Evolutionary conservation across 768 basidiomycete species (phyloP), one percentile per base, ranked within the genome.

Genomic region (Mrakia frigida): DNA sequence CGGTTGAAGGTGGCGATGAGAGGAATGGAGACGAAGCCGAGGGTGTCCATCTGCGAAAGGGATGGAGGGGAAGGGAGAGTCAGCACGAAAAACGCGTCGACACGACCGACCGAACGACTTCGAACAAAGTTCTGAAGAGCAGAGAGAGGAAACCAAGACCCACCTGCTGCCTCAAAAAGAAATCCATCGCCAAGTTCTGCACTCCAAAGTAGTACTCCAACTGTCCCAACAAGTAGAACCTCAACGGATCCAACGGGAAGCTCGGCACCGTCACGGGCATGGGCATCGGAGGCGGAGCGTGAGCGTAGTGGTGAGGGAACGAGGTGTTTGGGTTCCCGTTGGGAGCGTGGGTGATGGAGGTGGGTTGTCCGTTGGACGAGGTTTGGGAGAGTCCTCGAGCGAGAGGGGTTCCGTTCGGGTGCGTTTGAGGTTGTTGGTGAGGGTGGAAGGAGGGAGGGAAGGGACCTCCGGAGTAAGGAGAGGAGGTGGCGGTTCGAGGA

Each of bases 201-300:
- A 90, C 86, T 80, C 93, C 92, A 79, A 98, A 86, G 84, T 96
- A 98, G 83, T 93, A 97, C 84, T 96, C 95, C 71, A 96, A 84
- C 82, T 84, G 84, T 1, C 88, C 90, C 61, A 96, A 87, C 37
- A 96, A 85, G 81, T 87, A 89, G 80, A 87, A 90, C 69, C 89
- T 83, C 70, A 87, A 88, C 33, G 88, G 83, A 80, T 94, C 92
- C 18, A 92, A 76, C 65, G 79, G 63, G 79, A 79, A 59, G 13
- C 61, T 25, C 16, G 82, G 81, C 21, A 80, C 63, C 21, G 83
- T 84, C 33, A 82, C 78, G 21, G 76, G 76, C 50, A 68, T 59
- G 31, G 83, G 83, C 79, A 81, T 81, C 7, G 84, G 84, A 10
- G 83, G 75, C 23, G 70, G 43, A 52, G 59, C 60, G 56, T 65